Base-by-base conservation (phyloP, 2,329 filamentous ascomycete genomes). In the Aspergillus caelatus region DNA sequence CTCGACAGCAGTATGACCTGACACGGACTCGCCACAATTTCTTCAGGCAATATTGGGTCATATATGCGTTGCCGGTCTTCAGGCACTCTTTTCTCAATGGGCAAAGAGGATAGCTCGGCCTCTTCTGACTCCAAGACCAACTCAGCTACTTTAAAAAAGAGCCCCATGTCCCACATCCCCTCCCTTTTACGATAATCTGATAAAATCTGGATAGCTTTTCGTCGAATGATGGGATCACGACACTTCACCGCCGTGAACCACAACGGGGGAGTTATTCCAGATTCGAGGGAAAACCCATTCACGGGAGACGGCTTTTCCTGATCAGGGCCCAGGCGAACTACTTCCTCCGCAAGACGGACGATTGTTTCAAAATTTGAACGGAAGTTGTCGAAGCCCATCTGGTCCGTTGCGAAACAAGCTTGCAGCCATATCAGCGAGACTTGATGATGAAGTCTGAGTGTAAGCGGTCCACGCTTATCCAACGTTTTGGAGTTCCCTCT, bases 161-260 rank as follows among this genome's bases (percentile, higher is more conserved):
- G 41, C 12, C 46, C 50, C n/a, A 62, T 60, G 30, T 63, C 28
- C 69, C 69, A 71, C 32, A 68, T 53, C 0, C 69, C 67, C 48
- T 71, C 67, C 21, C 52, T 43, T 16, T 54, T 63, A 0, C 67
- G 65, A 50, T 64, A 66, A 2, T 60, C 28, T 1, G 36, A 19
- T 6, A 69, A 46, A 9, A 62, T 46, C 1, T 57, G 23, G 4
- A 79, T 71, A 1, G 77, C 77, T 39, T 73, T 67, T 10, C 73
- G 69, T 43, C 76, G 68, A n/a, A 77, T 61, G 0, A 65, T 36
- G 19, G 70, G 67, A 54, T 78, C 64, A 16, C 74, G 71, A 59
- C 76, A 78, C 50, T 74, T 76, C 23, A 67, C 68, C 0, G 75
- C 73, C 8, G 71, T 66, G 60, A 72, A 74, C 67, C 76, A 78